A percentile compares a stretch with the other conserved stretches of the same genome.
phyloP scores from a whole-genome alignment of 2,329 filamentous ascomycete genomes.

The Alternaria sp. region DNA sequence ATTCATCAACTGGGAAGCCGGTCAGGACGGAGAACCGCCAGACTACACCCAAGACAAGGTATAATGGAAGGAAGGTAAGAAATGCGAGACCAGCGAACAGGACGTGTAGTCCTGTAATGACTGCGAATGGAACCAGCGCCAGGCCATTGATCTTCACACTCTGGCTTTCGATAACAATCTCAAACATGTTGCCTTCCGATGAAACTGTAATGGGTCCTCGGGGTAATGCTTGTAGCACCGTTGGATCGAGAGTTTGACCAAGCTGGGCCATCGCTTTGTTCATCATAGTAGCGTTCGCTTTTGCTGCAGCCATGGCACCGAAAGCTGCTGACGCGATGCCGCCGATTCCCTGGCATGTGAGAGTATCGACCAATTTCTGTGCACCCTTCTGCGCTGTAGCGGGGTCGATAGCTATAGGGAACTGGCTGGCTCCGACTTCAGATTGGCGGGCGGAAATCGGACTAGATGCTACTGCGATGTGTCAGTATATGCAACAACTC shows the following conservation, averaged over 20 bases:
- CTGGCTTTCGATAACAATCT: constrained; percentile 24
- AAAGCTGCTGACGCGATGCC: constrained; percentile 29
- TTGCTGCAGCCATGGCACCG: constrained; percentile 22
- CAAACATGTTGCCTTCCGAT: constrained; percentile 34
- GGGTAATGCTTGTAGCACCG: constrained; percentile 23
- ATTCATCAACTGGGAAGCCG: constrained; percentile 30
- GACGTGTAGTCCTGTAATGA: constrained; percentile 33
- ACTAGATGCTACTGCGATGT: constrained; percentile 14
- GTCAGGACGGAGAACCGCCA: constrained; percentile 33
- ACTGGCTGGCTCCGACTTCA: neutral
- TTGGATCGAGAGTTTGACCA: constrained; percentile 23
- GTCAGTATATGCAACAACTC: neutral
- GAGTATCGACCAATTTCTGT: constrained; percentile 23
- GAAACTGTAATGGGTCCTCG: constrained; percentile 30
- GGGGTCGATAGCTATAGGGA: constrained; percentile 28
- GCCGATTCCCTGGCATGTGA: constrained; percentile 38
- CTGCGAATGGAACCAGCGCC: constrained; percentile 20
- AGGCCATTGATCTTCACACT: constrained; percentile 32
- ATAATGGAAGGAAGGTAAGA: constrained; percentile 34
- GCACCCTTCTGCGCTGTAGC: constrained; percentile 23
- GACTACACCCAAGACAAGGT: constrained; percentile 32
- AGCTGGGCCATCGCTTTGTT: neutral
- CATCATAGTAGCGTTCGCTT: constrained; percentile 13
- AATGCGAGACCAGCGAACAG: constrained; percentile 30
- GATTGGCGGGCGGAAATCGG: constrained; percentile 19